These are phyloP conservation scores for Claviceps sorghi DNA, from an alignment of 2,329 filamentous ascomycete species.

Conservation along the genomic window DNA sequence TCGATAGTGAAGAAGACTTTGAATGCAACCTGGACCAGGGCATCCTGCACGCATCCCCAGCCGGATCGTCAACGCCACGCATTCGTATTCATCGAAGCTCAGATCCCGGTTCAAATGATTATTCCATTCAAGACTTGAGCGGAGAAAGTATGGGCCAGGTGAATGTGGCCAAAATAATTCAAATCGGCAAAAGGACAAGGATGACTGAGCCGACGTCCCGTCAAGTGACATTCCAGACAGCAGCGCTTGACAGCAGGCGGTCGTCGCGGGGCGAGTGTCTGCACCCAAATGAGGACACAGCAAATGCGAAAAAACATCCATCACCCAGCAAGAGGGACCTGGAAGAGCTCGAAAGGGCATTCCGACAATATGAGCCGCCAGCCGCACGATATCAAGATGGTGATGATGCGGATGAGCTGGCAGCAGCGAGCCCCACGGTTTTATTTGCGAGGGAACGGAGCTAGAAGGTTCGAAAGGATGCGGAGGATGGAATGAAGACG, in stretches of 20 bases:
- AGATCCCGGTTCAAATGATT: background rate
- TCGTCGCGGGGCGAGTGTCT: background rate
- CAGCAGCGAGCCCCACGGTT: conserved; percentile 2
- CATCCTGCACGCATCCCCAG: conserved; percentile 20
- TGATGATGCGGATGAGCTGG: conserved; percentile 19
- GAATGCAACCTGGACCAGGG: conserved; percentile 24
- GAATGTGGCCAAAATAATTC: conserved; percentile 7
- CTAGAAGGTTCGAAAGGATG: background rate
- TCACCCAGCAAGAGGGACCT: conserved; percentile 28
- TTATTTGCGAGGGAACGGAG: conserved; percentile 17
- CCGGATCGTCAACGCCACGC: conserved; percentile 25
- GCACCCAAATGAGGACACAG: conserved; percentile 2
- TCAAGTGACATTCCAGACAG: conserved; percentile 1
- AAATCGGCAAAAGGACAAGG: conserved; percentile 2
- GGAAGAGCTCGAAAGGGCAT: conserved; percentile 22
- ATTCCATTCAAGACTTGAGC: background rate
- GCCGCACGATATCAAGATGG: conserved; percentile 8
- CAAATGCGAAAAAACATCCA: conserved; percentile 27
- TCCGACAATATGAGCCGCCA: conserved; percentile 18
- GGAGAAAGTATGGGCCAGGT: conserved; percentile 4
- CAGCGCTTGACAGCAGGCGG: background rate
- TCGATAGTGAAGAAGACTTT: conserved; percentile 24
- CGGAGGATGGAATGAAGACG: background rate
- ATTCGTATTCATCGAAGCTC: conserved; percentile 7
- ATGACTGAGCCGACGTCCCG: background rate